Evolutionary conservation across 2,329 filamentous ascomycete species (phyloP), one percentile per base, ranked within the genome.

Genomic region (Aspergillus sp.): DNA sequence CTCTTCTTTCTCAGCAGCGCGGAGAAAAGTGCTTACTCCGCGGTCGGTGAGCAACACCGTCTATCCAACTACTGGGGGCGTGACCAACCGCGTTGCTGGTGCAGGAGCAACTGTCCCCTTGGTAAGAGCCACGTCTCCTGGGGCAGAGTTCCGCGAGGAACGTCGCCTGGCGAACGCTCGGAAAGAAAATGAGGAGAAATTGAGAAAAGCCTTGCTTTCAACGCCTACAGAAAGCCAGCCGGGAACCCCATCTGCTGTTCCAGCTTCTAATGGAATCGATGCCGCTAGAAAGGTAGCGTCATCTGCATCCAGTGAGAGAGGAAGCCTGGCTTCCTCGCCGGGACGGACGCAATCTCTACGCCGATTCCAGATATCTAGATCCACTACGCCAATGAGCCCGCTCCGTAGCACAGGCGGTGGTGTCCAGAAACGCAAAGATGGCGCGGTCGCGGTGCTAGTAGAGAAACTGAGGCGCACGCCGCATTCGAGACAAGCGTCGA

Each of bases 61-160:
- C 39, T 66, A 70, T 38, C 55, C 63, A 10, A 65, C 62, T 12
- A 60, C 61, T 36, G 59, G 60, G 3, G 52, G 64, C 32, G 53
- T 55, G 5, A 41, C 55, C 15, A 43, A 62, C 5, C 67, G 65
- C 15, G 55, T 55, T 2, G 50, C 65, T 17, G 62, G 50, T 47
- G 58, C 64, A 15, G 63, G 61, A 10, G 67, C 55, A 21, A 71
- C 69, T 21, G 72, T 80, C n/a, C 79, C 79, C 8, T 43, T 70
- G 52, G 75, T 81, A 15, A 72, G 78, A 49, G 70, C 76, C 41
- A 80, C 78, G 3, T 76, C 76, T 5, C 78, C 78, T 2, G 77
- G 77, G 5, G 77, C 76, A 6, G 76, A 78, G 59, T 66, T 79
- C 38, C 71, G 73, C 49, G 75, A 78, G 55, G 70, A 71, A 36